Conservation (phyloP, 257 asterid species). For the Penstemon newberryi region DNA sequence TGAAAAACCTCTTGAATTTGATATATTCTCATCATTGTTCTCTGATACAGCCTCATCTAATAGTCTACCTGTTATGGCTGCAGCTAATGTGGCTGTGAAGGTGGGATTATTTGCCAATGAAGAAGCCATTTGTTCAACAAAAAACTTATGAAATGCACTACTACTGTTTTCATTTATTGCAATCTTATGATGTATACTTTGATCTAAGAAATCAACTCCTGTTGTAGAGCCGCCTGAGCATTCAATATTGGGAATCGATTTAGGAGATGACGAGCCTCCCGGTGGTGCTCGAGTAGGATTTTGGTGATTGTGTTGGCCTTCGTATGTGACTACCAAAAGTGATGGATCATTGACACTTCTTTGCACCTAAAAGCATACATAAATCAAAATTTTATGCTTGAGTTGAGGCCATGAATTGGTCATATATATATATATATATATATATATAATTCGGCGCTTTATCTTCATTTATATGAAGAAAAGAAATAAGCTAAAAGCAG, state of each 20-base stretch:
- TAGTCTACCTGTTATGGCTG: slow-evolving; percentile 66
- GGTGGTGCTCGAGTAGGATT: slow-evolving; percentile 32
- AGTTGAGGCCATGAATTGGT: no score
- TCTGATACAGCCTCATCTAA: slow-evolving; percentile 44
- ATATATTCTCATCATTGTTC: slow-evolving; percentile 25
- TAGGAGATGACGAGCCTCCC: slow-evolving; percentile 29
- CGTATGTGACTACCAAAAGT: slow-evolving; percentile 63
- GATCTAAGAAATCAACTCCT: slow-evolving; percentile 24
- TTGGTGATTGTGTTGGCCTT: slow-evolving; percentile 75
- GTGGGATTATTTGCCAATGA: slow-evolving; percentile 57
- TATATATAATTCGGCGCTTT: neutral
- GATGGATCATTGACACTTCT: slow-evolving; percentile 64
- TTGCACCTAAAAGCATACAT: slow-evolving; percentile 52
- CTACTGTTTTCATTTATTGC: slow-evolving; percentile 27
- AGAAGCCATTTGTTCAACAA: slow-evolving; percentile 68
- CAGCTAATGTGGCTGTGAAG: slow-evolving; percentile 70
- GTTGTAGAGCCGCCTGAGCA: slow-evolving; percentile 24
- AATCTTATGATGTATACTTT: slow-evolving; percentile 9
- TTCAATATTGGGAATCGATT: slow-evolving; percentile 14
- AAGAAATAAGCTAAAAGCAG: neutral
- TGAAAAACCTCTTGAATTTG: slow-evolving; percentile 25
- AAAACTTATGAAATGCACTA: slow-evolving; percentile 32
- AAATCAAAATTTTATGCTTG: neutral
- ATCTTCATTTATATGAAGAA: neutral
- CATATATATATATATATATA: neutral